Evolutionary conservation across 2,329 filamentous ascomycete genomes (phyloP).

Genomic region (Aspergillus piperis): DNA sequence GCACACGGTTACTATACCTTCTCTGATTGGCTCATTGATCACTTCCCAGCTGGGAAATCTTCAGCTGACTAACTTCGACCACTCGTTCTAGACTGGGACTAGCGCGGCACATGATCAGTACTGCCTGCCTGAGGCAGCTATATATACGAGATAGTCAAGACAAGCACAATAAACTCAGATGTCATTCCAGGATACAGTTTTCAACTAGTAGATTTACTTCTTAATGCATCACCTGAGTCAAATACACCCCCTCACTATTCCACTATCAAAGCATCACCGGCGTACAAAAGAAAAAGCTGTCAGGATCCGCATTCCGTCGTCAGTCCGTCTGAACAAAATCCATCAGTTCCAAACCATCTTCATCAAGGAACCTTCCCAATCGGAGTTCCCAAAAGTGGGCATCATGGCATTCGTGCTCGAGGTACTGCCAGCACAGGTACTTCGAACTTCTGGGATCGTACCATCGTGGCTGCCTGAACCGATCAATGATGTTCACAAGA

Average conservation of each 20-base stretch:
- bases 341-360: background rate
- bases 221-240: too few species aligned
- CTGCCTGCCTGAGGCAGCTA: background rate
- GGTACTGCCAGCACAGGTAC: background rate
- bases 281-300: too few species aligned
- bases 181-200: background rate
- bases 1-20: background rate
- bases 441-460: background rate
- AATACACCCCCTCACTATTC: too few species aligned
- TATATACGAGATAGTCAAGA: background rate
- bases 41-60: background rate
- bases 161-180: background rate
- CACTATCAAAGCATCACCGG: too few species aligned
- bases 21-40: background rate
- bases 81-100: background rate
- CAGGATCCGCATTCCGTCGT: background rate
- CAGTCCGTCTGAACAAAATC: background rate
- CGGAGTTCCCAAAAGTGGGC: background rate
- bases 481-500: background rate
- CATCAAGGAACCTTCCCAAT: background rate
- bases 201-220: too few species aligned
- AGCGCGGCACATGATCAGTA: background rate
- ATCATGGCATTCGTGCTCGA: background rate
- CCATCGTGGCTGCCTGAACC: background rate
- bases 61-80: background rate